Evolutionary conservation across 805 yeast species (phyloP), one percentile per base, ranked within the genome.

Genomic region (Pichia manshurica): DNA sequence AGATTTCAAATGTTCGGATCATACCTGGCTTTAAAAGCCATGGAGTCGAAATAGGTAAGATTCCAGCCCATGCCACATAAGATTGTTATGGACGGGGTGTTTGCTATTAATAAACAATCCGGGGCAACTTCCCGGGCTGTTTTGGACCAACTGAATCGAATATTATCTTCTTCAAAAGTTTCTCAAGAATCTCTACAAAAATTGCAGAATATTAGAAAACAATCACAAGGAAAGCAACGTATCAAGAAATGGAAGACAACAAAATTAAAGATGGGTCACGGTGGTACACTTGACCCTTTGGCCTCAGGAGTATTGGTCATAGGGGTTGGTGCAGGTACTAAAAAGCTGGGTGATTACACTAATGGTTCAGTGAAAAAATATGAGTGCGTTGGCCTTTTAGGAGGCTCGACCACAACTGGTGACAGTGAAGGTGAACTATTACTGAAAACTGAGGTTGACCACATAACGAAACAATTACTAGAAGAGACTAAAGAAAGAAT

Each of bases 241-340:
- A 71, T 72, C 29, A 69, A 77, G 4, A 82, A 81, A 56, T 81
- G 90, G 31, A 42, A 39, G 7, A 50, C 53, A 1, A 54, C 37
- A 7, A 55, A 54, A 42, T 38, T 55, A 6, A 93, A 93, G 60
- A 84, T 91, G 72, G 99, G 99, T 1, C 99, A 93, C 64, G 99
- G 99, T 17, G 99, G 99, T 9, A 93, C 99, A 0, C 70, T 93
- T 34, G 99, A 93, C 60, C 97, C 98, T 0, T 67, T 87, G 38
- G 99, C 99, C 0, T 81, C 89, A n/a, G 99, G 99, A 10, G 90
- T 91, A 1, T 65, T 87, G 37, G 91, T 95, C 2, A 73, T 93
- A 47, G 99, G 99, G 5, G 78, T 93, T n/a, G 96, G 96, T 5
- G 53, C 72, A 1, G 99, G 99, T 3, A 93, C 99, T 2, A 95